Evolutionary conservation across 306 rosid genomes (phyloP).

Genomic region (Quercus gilva): DNA sequence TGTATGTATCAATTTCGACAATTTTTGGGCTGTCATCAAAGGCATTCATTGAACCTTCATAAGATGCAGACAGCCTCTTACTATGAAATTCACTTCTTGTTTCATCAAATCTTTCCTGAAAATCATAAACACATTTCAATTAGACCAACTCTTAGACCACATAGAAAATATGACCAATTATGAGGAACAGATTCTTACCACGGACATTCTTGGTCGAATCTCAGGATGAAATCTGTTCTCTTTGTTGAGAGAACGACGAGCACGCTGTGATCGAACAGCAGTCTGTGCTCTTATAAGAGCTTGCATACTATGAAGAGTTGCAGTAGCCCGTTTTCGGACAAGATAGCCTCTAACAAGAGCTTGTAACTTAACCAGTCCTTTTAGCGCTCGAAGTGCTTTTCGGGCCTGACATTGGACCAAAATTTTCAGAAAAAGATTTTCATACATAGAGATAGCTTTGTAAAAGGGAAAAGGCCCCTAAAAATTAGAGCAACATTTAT

Average conservation of each 20-base stretch:
- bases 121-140: background rate
- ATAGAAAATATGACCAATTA: background rate
- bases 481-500: background rate
- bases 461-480: background rate
- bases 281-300: conserved; percentile 88
- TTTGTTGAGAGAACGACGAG: conserved; percentile 78
- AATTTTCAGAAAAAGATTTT: background rate
- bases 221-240: conserved; percentile 50
- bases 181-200: conserved; percentile 35
- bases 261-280: conserved; percentile 64
- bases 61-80: conserved; percentile 58
- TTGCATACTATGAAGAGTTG: conserved; percentile 91
- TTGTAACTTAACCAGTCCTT: conserved; percentile 87
- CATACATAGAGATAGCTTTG: background rate
- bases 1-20: conserved; percentile 85
- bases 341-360: conserved; percentile 90
- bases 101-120: conserved; percentile 75
- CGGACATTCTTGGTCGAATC: conserved; percentile 51
- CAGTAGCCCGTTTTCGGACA: conserved; percentile 83
- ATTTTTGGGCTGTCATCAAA: conserved; percentile 79
- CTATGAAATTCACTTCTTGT: conserved; percentile 76
- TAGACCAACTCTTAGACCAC: background rate
- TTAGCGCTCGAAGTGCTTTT: conserved; percentile 83
- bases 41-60: conserved; percentile 49
- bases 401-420: conserved; percentile 52